Evolutionary conservation across 164 flowering plant genomes (phyloP).

Genomic region (Chimonanthus praecox): DNA sequence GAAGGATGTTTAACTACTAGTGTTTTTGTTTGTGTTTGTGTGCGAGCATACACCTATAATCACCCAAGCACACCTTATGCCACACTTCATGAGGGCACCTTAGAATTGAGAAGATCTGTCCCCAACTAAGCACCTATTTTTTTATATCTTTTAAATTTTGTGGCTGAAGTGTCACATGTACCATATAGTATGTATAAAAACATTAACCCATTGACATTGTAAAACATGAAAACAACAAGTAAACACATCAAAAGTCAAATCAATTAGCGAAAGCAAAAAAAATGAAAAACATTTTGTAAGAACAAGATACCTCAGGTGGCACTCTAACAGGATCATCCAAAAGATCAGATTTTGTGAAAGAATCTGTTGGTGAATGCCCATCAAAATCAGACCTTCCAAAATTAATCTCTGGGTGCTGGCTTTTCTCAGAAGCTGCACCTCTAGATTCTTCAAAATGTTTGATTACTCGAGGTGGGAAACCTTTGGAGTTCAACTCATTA

Average conservation of each 20-base stretch:
- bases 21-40: too few species aligned
- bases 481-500: slow-evolving; percentile 63
- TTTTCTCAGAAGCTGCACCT: slow-evolving; percentile 28
- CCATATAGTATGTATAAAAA: too few species aligned
- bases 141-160: too few species aligned
- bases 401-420: slow-evolving; percentile 13
- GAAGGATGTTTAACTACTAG: too few species aligned
- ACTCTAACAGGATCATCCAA: slow-evolving; percentile 64
- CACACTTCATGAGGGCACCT: neutral
- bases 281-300: neutral
- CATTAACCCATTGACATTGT: neutral
- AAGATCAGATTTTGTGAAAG: slow-evolving; percentile 22
- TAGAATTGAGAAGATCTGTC: neutral
- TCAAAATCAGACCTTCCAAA: slow-evolving; percentile 16
- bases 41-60: too few species aligned
- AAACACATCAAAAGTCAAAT: neutral
- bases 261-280: neutral
- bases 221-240: too few species aligned
- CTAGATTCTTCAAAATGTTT: slow-evolving; percentile 29
- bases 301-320: slow-evolving; percentile 84
- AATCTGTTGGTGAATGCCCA: slow-evolving; percentile 22
- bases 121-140: neutral
- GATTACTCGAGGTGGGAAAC: slow-evolving; percentile 49
- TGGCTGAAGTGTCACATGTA: too few species aligned
- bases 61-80: too few species aligned